These are phyloP conservation scores for Ophiostoma triangulosporum DNA, from an alignment of 2,329 filamentous ascomycete species.

Conservation along the genomic window DNA sequence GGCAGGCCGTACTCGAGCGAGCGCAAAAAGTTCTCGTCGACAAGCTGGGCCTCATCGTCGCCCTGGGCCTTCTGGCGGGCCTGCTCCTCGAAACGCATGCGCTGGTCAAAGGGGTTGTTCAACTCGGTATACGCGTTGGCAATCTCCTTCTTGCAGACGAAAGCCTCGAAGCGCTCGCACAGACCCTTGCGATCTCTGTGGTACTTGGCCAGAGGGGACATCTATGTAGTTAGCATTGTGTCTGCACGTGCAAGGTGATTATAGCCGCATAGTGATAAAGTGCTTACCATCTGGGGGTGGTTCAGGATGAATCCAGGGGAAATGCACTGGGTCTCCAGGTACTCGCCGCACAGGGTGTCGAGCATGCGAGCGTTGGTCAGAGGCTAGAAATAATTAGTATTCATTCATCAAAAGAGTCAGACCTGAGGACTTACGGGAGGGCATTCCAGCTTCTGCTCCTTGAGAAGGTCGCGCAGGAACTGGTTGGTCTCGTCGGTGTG, in stretches of 20 bases:
- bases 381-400: constrained; percentile 30
- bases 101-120: constrained; percentile 92
- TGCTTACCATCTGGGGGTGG: constrained; percentile 15
- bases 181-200: constrained; percentile 70
- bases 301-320: constrained; percentile 16
- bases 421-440: constrained; percentile 34
- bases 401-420: not conserved
- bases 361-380: constrained; percentile 93
- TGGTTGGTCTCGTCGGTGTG: constrained; percentile 82
- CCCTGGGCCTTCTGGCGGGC: constrained; percentile 90
- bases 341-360: constrained; percentile 86
- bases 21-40: constrained; percentile 91
- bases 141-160: constrained; percentile 25
- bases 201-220: constrained; percentile 95
- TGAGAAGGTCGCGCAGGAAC: constrained; percentile 71
- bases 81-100: constrained; percentile 86
- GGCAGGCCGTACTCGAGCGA: constrained; percentile 64
- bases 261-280: constrained; percentile 26
- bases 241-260: constrained; percentile 30
- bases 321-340: constrained; percentile 75
- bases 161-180: constrained; percentile 94
- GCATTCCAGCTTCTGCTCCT: constrained; percentile 86
- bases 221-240: constrained; percentile 31
- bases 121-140: constrained; percentile 96
- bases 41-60: constrained; percentile 89